Evolutionary conservation across 2,329 filamentous ascomycete genomes (phyloP).

Genomic region (Simplicillium aogashimaense): DNA sequence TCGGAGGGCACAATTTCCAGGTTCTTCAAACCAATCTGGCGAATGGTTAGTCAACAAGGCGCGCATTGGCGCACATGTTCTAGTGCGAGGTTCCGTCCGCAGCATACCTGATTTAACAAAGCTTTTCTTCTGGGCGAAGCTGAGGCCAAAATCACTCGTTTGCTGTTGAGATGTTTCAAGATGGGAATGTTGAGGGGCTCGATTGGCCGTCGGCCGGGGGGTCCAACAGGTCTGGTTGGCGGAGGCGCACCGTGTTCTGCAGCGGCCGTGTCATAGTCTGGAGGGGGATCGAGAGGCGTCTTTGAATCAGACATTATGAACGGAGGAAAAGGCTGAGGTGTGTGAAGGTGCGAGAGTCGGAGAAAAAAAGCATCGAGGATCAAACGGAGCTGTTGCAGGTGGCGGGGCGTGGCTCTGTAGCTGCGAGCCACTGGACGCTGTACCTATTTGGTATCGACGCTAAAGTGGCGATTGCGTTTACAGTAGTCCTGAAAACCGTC

Average conservation of each 20-base stretch:
- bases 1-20: constrained; percentile 78
- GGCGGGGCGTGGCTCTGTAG: no score
- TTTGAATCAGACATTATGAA: constrained; percentile 18
- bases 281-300: constrained; percentile 28
- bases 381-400: neutral
- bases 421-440: no score
- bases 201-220: constrained; percentile 38
- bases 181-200: constrained; percentile 69
- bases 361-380: neutral
- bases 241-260: constrained; percentile 22
- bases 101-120: constrained; percentile 59
- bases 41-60: neutral
- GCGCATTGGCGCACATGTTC: no score
- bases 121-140: constrained; percentile 77
- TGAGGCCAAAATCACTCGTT: constrained; percentile 82
- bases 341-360: neutral
- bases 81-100: no score
- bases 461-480: no score
- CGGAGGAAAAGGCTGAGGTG: neutral
- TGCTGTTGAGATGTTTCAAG: constrained; percentile 63
- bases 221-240: constrained; percentile 11
- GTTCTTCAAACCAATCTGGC: constrained; percentile 66
- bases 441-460: no score
- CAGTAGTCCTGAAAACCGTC: no score
- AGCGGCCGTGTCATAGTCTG: constrained; percentile 32